Base-by-base conservation (phyloP, 495 filamentous ascomycete species). In the Podospora pseudopauciseta region DNA sequence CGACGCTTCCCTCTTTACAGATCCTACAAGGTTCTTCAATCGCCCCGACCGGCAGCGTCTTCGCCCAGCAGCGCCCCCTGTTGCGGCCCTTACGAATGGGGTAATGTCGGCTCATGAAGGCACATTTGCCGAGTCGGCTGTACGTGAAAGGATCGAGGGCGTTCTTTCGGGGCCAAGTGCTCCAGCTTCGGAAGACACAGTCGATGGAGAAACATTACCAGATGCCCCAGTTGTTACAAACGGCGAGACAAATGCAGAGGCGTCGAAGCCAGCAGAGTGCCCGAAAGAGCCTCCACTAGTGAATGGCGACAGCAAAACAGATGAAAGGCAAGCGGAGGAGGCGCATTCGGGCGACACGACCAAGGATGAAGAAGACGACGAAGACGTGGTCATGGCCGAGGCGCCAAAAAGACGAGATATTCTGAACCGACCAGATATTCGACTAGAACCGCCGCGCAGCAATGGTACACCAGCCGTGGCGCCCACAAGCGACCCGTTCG, bases 371-470 rank as follows among this genome's bases (percentile, higher is more conserved):
- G 68, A 67, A 6, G 64, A 59, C 11, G 28, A 39, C 13, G 76
- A 75, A 55, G 82, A 86, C 63, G 73, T 81, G 39, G 79, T 84
- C 53, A 86, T 86, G 84, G 63, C 76, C n/a, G 81, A 83, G 26
- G 70, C 70, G 1, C 69, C 57, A 39, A 65, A 23, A 39, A 26
- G 65, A 62, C 30, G 49, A 11, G 54, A 60, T 30, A 34, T 30
- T 28, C 19, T n/a, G 7, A 63, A 19, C 27, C 30, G 30, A 13
- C 61, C 61, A 18, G 61, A 28, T 39, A 63, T 63, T 7, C 61
- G 61, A 63, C 20, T 63, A 63, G 30, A 63, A 23, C 61, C 61
- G 2, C 61, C 61, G 4, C 61, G 54, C 19, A 30, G 5, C 39
- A 39, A 56, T 26, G 44, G 65, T 56, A 0, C 16, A 59, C 54